These are phyloP conservation scores for Amaranthus palmeri DNA, from an alignment of 148 eudicot species.

Conservation along the genomic window DNA sequence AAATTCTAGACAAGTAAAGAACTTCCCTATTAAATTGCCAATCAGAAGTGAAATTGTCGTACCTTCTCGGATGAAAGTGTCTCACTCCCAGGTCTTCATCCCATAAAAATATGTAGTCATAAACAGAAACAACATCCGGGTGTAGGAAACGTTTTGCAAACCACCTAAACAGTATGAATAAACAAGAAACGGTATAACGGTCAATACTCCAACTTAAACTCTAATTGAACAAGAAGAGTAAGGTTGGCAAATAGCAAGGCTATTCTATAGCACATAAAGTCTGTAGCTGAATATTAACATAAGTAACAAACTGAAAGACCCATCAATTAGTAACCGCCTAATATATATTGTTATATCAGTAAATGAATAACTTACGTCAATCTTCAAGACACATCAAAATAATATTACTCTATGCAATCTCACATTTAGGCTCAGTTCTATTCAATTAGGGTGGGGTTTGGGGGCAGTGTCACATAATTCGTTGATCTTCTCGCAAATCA, in stretches of 20 bases:
- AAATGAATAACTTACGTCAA: too few species aligned
- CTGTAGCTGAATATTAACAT: not conserved
- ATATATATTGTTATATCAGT: too few species aligned
- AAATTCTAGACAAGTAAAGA: not conserved
- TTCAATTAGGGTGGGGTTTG: too few species aligned
- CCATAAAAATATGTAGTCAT: constrained; percentile 93
- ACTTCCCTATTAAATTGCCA: not conserved
- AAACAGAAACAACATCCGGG: constrained; percentile 80
- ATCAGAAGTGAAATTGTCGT: constrained; percentile 9
- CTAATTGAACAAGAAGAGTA: not conserved
- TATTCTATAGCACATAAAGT: not conserved
- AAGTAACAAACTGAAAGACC: not conserved
- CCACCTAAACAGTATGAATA: constrained; percentile 58
- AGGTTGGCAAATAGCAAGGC: not conserved
- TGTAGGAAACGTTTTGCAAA: constrained; percentile 96
- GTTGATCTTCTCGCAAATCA: too few species aligned
- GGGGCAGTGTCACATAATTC: too few species aligned
- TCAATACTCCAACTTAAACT: not conserved
- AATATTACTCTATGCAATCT: too few species aligned
- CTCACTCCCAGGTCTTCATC: constrained; percentile 95
- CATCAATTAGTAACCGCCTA: not conserved
- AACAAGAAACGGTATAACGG: constrained; percentile 8
- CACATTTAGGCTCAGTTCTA: too few species aligned
- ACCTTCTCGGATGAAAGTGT: constrained; percentile 85
- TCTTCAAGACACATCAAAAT: too few species aligned